Percentiles rank a stretch among this genome's conserved stretches.
Conservation (phyloP, 2,329 filamentous ascomycete species). For the Gnomoniopsis sp. region DNA sequence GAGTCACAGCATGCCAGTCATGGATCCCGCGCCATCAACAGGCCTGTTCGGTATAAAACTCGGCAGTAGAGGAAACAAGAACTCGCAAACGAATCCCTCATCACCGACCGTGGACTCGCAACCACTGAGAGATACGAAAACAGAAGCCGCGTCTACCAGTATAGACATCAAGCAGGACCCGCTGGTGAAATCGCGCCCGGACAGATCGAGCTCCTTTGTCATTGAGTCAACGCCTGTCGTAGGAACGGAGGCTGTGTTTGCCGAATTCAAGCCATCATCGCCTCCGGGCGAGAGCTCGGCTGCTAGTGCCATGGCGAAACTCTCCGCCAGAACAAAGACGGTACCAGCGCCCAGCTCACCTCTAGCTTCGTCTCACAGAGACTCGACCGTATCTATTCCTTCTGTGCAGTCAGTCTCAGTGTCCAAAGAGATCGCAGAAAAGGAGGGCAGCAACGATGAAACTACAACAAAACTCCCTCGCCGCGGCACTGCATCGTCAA, state of each 20-base stretch:
- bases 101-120: constrained; percentile 6
- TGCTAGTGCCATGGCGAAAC: constrained; percentile 62
- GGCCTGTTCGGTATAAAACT: constrained; percentile 51
- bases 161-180: constrained; percentile 42
- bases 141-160: constrained; percentile 44
- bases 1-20: constrained; percentile 46
- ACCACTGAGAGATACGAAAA: constrained; percentile 15
- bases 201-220: constrained; percentile 58
- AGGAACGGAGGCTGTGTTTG: constrained; percentile 62
- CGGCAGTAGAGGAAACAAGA: constrained; percentile 30
- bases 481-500: constrained; percentile 37
- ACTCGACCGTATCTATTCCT: constrained; percentile 34
- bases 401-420: constrained; percentile 49
- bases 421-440: constrained; percentile 40
- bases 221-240: constrained; percentile 62
- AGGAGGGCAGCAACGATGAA: constrained; percentile 32
- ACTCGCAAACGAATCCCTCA: constrained; percentile 7
- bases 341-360: constrained; percentile 41
- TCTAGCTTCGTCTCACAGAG: constrained; percentile 31
- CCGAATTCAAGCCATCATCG: constrained; percentile 58
- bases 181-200: constrained; percentile 26
- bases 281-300: constrained; percentile 58
- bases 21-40: constrained; percentile 36
- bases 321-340: constrained; percentile 61
- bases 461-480: constrained; percentile 25